Evolutionary conservation across 2,329 filamentous ascomycete genomes (phyloP).

Genomic region (Penicillium psychrosexuale): DNA sequence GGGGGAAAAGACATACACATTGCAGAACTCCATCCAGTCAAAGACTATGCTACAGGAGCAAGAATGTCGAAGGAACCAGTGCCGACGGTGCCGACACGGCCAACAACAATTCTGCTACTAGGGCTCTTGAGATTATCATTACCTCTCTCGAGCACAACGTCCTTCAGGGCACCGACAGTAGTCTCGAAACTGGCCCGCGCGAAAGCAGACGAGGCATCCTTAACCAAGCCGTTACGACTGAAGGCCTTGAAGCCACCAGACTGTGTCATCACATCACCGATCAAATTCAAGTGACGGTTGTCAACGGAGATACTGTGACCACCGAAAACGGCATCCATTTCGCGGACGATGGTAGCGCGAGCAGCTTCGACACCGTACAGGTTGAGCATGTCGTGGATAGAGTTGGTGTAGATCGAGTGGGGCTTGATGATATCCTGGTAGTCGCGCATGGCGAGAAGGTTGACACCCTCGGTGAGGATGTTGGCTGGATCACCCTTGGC

Average conservation of each 20-base stretch:
- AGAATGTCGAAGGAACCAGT: slow-evolving; percentile 92
- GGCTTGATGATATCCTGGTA: slow-evolving; percentile 83
- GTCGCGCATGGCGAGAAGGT: slow-evolving; percentile 85
- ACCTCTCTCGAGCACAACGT: slow-evolving; percentile 85
- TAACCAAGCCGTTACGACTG: slow-evolving; percentile 78
- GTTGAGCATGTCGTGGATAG: slow-evolving; percentile 77
- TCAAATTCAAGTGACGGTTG: slow-evolving; percentile 86
- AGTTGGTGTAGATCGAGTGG: slow-evolving; percentile 84
- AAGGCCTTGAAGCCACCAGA: slow-evolving; percentile 86
- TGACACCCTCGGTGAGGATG: slow-evolving; percentile 79
- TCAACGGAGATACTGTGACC: slow-evolving; percentile 92
- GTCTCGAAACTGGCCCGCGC: slow-evolving; percentile 99
- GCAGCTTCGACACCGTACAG: slow-evolving; percentile 93
- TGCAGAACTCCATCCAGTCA: slow-evolving; percentile 17
- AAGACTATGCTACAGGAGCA: slow-evolving; percentile 45
- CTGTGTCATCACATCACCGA: slow-evolving; percentile 97
- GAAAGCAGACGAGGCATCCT: slow-evolving; percentile 81
- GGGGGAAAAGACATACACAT: slow-evolving; percentile 18
- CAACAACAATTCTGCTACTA: slow-evolving; percentile 83
- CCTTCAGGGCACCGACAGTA: slow-evolving; percentile 86
- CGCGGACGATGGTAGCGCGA: slow-evolving; percentile 78
- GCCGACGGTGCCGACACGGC: slow-evolving; percentile 75
- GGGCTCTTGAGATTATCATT: slow-evolving; percentile 84
- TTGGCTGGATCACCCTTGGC: slow-evolving; percentile 49
- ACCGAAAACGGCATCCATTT: slow-evolving; percentile 80